Conservation (phyloP, 108 stramenopile species). For the Cyclotella baltica region DNA sequence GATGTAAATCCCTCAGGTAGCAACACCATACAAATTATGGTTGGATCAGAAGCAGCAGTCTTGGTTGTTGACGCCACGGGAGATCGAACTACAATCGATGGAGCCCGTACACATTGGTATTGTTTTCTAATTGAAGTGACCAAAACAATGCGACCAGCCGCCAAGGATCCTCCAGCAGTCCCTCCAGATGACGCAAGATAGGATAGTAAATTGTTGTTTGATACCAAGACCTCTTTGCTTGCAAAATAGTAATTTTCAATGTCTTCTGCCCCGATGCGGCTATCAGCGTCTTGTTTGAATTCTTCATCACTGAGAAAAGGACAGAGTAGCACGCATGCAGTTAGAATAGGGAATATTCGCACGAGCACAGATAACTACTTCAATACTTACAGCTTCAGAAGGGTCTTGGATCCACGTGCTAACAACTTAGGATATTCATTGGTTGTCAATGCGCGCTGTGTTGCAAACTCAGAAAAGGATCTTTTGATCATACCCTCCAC, state of each 20-base stretch:
- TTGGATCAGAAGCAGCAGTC: conserved; percentile 1
- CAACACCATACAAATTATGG: conserved; percentile 68
- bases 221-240: conserved; percentile 52
- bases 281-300: conserved; percentile 58
- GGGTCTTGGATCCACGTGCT: conserved; percentile 71
- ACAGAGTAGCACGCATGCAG: not conserved
- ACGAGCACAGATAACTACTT: not conserved
- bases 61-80: conserved; percentile 23
- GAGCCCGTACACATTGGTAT: conserved; percentile 64
- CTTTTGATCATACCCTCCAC: conserved; percentile 97
- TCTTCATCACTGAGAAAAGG: conserved; percentile 54
- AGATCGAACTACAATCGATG: conserved; percentile 70
- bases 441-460: conserved; percentile 91
- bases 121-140: conserved; percentile 71
- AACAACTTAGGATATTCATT: conserved; percentile 91
- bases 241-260: conserved; percentile 72
- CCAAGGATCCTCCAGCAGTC: conserved; percentile 60
- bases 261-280: conserved; percentile 77
- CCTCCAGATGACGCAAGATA: conserved; percentile 56
- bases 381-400: conserved; percentile 57
- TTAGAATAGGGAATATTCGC: not conserved
- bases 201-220: conserved; percentile 56
- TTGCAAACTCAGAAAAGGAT: conserved; percentile 91
- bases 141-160: conserved; percentile 69
- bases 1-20: conserved; percentile 67